Percentiles rank a stretch among this genome's conserved stretches.
These are phyloP conservation scores for Cutaneotrichosporon cavernicola DNA, from an alignment of 1,284 basidiomycete species.

Conservation along the genomic window DNA sequence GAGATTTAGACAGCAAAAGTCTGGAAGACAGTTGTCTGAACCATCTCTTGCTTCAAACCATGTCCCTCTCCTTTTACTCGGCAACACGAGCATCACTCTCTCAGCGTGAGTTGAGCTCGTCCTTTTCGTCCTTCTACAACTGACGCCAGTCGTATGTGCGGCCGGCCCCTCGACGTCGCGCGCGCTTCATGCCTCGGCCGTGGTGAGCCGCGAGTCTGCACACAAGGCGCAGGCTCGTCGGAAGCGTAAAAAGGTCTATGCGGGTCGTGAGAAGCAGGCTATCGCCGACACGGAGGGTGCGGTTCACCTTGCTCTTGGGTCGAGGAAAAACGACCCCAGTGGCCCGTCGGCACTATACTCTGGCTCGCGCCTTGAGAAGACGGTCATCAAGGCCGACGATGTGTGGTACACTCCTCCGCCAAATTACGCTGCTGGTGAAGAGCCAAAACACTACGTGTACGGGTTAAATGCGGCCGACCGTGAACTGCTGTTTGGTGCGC, in stretches of 20 bases:
- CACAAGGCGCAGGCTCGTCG: slow-evolving; percentile 21
- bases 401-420: slow-evolving; percentile 45
- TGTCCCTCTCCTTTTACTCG: slow-evolving; percentile 9
- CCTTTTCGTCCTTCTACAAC: background rate
- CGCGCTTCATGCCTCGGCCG: slow-evolving; percentile 10
- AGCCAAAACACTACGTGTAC: slow-evolving; percentile 38
- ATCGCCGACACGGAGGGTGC: slow-evolving; percentile 10
- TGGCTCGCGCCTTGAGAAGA: slow-evolving; percentile 33
- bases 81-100: background rate
- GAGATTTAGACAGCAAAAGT: slow-evolving; percentile 1
- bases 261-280: slow-evolving; percentile 5
- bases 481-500: slow-evolving; percentile 43
- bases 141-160: slow-evolving; percentile 3
- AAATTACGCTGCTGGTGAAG: slow-evolving; percentile 37
- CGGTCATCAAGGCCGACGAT: slow-evolving; percentile 31
- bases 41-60: slow-evolving; percentile 5
- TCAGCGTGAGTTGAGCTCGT: no score
- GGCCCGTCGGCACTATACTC: slow-evolving; percentile 31
- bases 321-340: slow-evolving; percentile 12
- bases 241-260: slow-evolving; percentile 22
- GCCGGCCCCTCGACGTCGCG: slow-evolving; percentile 10
- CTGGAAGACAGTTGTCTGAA: background rate
- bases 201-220: slow-evolving; percentile 16
- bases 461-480: slow-evolving; percentile 40
- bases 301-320: slow-evolving; percentile 26